Conservation (phyloP, 352 stramenopile species). For the Stephanocyclus meneghinianus region DNA sequence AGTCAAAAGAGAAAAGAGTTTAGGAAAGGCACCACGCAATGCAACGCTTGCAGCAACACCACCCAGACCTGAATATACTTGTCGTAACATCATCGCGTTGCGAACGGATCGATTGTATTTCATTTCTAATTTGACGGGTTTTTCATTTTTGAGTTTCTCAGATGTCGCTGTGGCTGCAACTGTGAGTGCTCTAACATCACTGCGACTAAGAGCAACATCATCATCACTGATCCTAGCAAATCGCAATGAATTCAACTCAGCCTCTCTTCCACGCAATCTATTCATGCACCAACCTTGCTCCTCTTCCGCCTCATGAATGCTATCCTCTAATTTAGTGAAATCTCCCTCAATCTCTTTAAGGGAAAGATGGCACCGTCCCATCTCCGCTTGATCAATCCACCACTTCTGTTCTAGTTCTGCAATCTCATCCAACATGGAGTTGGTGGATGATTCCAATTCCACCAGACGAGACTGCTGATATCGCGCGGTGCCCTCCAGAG, state of each 20-base stretch:
- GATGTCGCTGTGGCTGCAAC: background rate
- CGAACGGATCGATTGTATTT: conserved; percentile 33
- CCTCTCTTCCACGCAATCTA: background rate
- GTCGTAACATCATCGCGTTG: conserved; percentile 16
- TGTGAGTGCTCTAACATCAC: background rate
- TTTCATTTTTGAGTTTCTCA: background rate
- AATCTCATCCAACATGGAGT: background rate
- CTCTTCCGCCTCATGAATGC: conserved; percentile 14
- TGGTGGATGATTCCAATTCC: background rate
- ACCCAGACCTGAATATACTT: conserved; percentile 22
- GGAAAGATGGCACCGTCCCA: conserved; percentile 9
- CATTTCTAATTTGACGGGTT: conserved; percentile 39
- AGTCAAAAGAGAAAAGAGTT: background rate
- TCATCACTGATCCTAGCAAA: background rate
- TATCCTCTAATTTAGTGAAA: background rate
- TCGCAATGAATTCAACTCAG: background rate
- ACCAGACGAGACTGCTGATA: conserved; percentile 12
- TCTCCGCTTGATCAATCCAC: conserved; percentile 20
- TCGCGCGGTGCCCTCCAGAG: conserved; percentile 13
- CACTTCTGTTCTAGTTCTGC: conserved; percentile 16
- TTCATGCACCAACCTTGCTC: conserved; percentile 21
- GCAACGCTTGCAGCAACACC: conserved; percentile 6
- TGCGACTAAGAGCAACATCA: background rate
- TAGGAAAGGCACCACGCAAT: background rate
- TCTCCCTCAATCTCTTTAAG: conserved; percentile 6